Conservation (phyloP, 2,329 filamentous ascomycete species). For the Didymosphaeria variabile region DNA sequence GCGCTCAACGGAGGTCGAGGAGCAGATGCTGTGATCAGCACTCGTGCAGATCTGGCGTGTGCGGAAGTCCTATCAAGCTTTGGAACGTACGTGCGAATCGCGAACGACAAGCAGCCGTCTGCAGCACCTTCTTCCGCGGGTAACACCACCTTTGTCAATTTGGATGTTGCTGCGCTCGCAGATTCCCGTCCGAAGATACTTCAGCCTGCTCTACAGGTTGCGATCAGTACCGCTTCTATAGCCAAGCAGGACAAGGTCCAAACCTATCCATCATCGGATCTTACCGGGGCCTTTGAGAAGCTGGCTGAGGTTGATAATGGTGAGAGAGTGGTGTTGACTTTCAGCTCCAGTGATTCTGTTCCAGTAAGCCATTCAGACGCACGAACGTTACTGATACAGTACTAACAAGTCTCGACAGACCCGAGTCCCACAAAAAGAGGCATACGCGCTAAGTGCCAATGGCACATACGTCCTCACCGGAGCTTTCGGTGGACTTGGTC, state of each 20-base stretch:
- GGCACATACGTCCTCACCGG: background rate
- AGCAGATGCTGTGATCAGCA: conserved; percentile 1
- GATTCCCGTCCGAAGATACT: background rate
- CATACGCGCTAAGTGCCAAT: background rate
- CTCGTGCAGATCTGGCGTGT: background rate
- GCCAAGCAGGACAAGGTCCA: background rate
- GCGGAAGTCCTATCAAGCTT: background rate
- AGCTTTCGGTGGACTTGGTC: background rate
- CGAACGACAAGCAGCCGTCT: background rate
- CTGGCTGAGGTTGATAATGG: background rate
- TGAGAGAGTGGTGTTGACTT: background rate
- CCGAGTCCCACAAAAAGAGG: background rate
- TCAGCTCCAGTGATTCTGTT: background rate
- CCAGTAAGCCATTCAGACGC: background rate
- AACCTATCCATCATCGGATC: background rate
- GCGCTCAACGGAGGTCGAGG: background rate
- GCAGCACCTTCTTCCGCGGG: background rate
- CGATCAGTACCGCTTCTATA: background rate
- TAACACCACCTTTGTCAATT: background rate
- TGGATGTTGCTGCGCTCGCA: background rate
- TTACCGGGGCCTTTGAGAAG: background rate
- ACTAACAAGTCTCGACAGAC: background rate
- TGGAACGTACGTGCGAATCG: background rate
- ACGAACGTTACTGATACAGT: background rate
- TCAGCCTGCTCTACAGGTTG: background rate